Base-by-base conservation (phyloP, 257 asterid genomes). In the Linaria vulgaris region DNA sequence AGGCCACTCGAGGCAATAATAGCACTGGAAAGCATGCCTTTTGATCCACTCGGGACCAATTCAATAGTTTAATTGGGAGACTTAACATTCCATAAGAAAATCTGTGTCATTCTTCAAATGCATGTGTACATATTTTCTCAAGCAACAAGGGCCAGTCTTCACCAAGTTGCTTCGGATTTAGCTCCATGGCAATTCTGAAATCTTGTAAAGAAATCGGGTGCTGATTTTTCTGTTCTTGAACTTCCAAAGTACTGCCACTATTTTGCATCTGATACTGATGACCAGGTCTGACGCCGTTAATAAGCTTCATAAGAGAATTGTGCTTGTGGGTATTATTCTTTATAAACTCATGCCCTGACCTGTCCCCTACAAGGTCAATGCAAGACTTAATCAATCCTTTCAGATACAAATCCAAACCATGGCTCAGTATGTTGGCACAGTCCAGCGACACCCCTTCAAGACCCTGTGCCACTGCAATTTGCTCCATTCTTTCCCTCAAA, bases 61-160 rank as follows among this genome's bases (percentile, higher is more conserved):
- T 67, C 63, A 30, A 20, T 58, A 27, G 34, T 6, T 27, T 53
- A 64, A 45, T 70, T 43, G 57, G 17, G 44, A 66, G 59, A 64
- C 63, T n/a, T n/a, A 60, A 61, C 77, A 63, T 57, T 52, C 68
- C 64, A 55, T 23, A n/a, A 1, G 3, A 12, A 21, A 21, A 31
- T 52, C 63, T 60, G 59, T 54, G 38, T 73, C 79, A 87, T 75
- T 88, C 94, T 68, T 85, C 94, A 58, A 79, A 82, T 61, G 94
- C 72, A 23, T 50, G 82, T 55, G 86, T 78, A 77, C 97, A 85
- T 75, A 92, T 85, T 79, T 77, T 87, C 79, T 94, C 99, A 52
- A 94, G 86, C 69, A 89, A 76, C 84, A 84, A 69, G 1, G 99
- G 97, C 99, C 99, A 94, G 72, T 89, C 95, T 77, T 82, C 97